phyloP scores from a whole-genome alignment of 768 basidiomycete genomes.

The Rhodotorula kratochvilovae region DNA sequence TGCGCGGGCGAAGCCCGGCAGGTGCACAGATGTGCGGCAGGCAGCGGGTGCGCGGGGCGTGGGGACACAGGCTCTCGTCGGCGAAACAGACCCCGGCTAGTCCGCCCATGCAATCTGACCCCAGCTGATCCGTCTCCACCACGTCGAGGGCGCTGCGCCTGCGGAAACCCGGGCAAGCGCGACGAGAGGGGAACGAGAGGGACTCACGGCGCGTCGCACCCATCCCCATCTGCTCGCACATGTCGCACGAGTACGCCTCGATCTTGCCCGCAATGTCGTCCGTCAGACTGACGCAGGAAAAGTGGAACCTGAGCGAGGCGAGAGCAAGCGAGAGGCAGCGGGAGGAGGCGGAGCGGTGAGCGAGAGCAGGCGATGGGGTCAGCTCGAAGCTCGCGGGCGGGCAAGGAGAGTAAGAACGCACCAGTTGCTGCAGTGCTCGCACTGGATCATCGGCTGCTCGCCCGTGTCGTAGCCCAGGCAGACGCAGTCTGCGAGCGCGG shows the following conservation, averaged over 20 bases:
- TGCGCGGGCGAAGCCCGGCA: not conserved
- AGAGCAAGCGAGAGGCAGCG: not conserved
- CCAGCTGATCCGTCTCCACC: too few relatives aligned
- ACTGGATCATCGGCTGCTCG: conserved; percentile 74
- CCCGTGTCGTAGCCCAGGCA: conserved; percentile 65
- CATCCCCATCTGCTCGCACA: conserved; percentile 42
- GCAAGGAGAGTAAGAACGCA: conserved; percentile 45
- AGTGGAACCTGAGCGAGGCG: conserved; percentile 66
- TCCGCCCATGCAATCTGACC: not conserved
- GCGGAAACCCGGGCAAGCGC: not conserved
- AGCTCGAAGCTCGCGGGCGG: not conserved
- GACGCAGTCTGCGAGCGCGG: conserved; percentile 52
- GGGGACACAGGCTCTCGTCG: not conserved
- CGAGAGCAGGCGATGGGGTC: not conserved
- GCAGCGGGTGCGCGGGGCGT: too few relatives aligned
- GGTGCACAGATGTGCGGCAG: not conserved
- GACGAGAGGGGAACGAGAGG: not conserved
- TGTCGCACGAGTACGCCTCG: conserved; percentile 45
- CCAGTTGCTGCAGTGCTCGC: conserved; percentile 69
- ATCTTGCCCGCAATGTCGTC: conserved; percentile 69
- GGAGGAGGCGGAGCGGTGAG: too few relatives aligned
- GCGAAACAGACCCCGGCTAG: too few relatives aligned
- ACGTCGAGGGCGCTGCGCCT: not conserved
- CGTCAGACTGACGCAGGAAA: conserved; percentile 64
- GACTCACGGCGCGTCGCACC: conserved; percentile 40